Evolutionary conservation across 208 protist species (phyloP).

Genomic region (Wallacemonas rigidus): DNA sequence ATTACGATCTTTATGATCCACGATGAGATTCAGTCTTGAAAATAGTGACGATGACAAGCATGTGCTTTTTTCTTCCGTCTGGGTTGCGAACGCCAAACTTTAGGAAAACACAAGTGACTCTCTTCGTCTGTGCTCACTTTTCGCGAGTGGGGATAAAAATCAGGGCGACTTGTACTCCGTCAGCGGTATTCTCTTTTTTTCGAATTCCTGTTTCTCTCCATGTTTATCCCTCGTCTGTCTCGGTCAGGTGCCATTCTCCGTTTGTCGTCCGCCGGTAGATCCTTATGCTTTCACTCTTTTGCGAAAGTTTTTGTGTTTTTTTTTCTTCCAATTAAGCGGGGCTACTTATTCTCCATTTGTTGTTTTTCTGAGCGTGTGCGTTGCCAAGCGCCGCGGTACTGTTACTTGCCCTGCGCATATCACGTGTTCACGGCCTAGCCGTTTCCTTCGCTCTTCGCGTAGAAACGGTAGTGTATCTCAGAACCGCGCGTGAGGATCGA

Average conservation of each 20-base stretch:
- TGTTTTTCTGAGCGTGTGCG: too few relatives aligned
- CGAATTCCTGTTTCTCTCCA: background rate
- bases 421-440: too few relatives aligned
- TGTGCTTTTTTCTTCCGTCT: background rate
- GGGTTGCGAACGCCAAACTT: background rate
- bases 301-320: background rate
- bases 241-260: background rate
- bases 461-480: too few relatives aligned
- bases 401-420: too few relatives aligned
- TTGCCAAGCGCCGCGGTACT: too few relatives aligned
- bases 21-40: too few relatives aligned
- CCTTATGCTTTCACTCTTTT: background rate
- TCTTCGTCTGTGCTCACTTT: background rate
- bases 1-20: too few relatives aligned
- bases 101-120: background rate
- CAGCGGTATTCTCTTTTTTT: background rate
- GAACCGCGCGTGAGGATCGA: too few relatives aligned
- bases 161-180: background rate
- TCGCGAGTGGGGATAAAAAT: background rate
- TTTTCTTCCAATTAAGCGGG: background rate
- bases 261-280: background rate
- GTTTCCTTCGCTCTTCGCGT: too few relatives aligned
- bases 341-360: background rate
- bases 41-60: conserved; percentile 8
- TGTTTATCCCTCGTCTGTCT: background rate